phyloP scores from a whole-genome alignment of 495 filamentous ascomycete species.

The Gamarada debralockiae region DNA sequence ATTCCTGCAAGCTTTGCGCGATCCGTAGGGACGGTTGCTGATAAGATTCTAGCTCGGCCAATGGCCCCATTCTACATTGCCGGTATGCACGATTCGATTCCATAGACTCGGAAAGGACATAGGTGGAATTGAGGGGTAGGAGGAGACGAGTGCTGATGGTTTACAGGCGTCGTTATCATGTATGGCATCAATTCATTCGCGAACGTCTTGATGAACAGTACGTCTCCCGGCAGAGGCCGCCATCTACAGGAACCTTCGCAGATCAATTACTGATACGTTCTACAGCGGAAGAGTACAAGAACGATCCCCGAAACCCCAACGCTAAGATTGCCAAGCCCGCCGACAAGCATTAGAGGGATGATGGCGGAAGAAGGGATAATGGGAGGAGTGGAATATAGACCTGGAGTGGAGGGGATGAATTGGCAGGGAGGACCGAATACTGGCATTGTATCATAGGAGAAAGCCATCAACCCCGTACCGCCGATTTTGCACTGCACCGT shows the following conservation, averaged over 20 bases:
- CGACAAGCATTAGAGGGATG: conserved; percentile 20
- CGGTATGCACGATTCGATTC: conserved; percentile 56
- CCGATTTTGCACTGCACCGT: neutral
- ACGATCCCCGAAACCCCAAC: conserved; percentile 88
- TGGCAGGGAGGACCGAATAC: neutral
- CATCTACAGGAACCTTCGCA: neutral
- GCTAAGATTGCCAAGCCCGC: conserved; percentile 47
- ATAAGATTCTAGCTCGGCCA: conserved; percentile 63
- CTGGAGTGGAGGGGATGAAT: neutral
- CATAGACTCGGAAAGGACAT: neutral
- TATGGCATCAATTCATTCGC: conserved; percentile 84
- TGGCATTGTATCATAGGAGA: conserved; percentile 12
- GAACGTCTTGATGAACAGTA: conserved; percentile 67
- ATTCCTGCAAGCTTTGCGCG: conserved; percentile 11
- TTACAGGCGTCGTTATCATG: conserved; percentile 69
- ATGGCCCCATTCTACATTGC: conserved; percentile 91
- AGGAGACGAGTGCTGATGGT: conserved; percentile 29
- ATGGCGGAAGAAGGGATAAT: neutral
- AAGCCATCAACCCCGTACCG: conserved; percentile 3
- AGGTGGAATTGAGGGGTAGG: neutral
- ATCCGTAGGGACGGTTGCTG: conserved; percentile 1
- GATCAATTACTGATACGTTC: conserved; percentile 21
- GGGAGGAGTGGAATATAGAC: neutral
- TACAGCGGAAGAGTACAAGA: conserved; percentile 86
- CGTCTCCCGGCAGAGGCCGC: conserved; percentile 31